Base-by-base conservation (phyloP, 1,284 basidiomycete species). In the Pyrrhoderma lamaoense region DNA sequence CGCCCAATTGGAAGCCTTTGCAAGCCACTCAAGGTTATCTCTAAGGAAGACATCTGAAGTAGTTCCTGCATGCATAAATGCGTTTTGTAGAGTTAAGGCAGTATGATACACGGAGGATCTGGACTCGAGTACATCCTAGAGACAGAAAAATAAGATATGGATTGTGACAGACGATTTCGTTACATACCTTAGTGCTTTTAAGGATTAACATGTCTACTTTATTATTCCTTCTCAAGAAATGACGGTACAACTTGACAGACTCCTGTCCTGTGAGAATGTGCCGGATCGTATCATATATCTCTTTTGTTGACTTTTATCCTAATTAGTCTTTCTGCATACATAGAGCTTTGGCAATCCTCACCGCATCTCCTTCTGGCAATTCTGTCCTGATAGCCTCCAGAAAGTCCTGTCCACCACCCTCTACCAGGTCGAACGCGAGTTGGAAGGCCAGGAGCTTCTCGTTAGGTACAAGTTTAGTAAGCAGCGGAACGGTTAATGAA, bases 41-140 rank as follows among this genome's bases (percentile, higher is more conserved):
- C 92, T 83, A 23, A 98, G 71, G 74, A 97, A 98, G 35, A 79
- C 66, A 61, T 98, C 94, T 2, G 92, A 93, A 0, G 92, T 93
- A 1, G 94, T 98, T 43, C 94, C 94, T 21, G 93, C 85, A 64
- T 95, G 85, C 79, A 94, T 93, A 65, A 93, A 97, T 1, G 94
- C 93, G 65, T 98, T 96, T 65, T 93, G 89, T 53, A 98, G 79
- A 3, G 92, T 93, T 56, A 98, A 79, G 8, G 94, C 92, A 4
- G 89, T 93, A 70, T 98, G 94, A 65, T 94, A 97, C 62, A 98
- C 90, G 16, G 93, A 97, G 36, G 90, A 93, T 38, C 93, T 85
- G 37, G 91, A 79, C 63, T 97, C 94, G n/a, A 98, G 74, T 1
- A 83, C 81, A 49, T 96, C 91, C 89, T 92, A 59, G 5, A 31